Evolutionary conservation across 306 rosid species (phyloP).

Genomic region (Prunus dulcis): DNA sequence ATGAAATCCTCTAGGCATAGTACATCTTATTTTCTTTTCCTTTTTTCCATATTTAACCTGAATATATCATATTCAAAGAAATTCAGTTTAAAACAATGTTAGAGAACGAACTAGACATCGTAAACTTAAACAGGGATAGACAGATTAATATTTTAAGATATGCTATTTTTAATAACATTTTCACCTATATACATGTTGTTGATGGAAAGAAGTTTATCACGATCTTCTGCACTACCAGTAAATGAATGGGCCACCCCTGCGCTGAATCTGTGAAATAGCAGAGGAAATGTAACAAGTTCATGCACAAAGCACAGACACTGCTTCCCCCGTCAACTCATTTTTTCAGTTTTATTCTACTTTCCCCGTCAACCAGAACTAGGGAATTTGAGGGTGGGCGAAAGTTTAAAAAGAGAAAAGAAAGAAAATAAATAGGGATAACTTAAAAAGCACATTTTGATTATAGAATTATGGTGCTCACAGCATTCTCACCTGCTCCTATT

Average conservation of each 20-base stretch:
- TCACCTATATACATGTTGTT: conserved; percentile 76
- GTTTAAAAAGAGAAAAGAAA: not conserved
- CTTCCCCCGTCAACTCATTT: not conserved
- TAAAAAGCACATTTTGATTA: conserved; percentile 16
- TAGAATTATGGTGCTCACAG: conserved; percentile 7
- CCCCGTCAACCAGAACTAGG: not conserved
- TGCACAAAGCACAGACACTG: conserved; percentile 14
- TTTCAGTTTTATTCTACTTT: not conserved
- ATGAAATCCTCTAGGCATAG: not conserved
- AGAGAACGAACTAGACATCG: not conserved
- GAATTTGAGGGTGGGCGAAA: not conserved
- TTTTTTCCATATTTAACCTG: not conserved
- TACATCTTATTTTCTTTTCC: not conserved
- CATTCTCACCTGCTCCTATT: conserved; percentile 59
- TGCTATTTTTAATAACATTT: not conserved
- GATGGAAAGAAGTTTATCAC: conserved; percentile 74
- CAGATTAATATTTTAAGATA: not conserved
- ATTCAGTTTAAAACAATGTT: not conserved
- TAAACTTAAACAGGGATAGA: not conserved
- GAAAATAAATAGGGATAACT: not conserved
- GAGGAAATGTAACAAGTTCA: conserved; percentile 10
- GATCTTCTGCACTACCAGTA: conserved; percentile 76
- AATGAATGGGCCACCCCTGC: conserved; percentile 91
- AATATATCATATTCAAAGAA: not conserved
- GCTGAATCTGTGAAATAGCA: conserved; percentile 51